These are phyloP conservation scores for Paramyrothecium sp. DNA, from an alignment of 2,329 filamentous ascomycete genomes.

Conservation along the genomic window DNA sequence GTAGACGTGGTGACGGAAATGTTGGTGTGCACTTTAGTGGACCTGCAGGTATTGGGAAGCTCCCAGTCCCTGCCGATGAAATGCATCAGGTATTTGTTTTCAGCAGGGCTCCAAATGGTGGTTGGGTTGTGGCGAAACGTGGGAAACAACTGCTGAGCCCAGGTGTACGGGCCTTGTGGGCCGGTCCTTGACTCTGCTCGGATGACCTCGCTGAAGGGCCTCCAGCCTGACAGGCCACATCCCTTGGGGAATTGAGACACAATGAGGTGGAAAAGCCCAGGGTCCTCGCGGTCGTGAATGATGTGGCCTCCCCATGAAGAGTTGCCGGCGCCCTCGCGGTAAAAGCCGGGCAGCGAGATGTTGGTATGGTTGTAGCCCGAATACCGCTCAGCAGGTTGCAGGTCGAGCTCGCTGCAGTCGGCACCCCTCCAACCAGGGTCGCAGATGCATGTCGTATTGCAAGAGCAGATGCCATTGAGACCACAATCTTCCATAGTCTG, in stretches of 20 bases:
- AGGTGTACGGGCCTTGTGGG: slow-evolving; percentile 38
- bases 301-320: slow-evolving; percentile 44
- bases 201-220: slow-evolving; percentile 37
- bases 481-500: slow-evolving; percentile 11
- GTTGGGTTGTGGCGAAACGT: slow-evolving; percentile 42
- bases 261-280: slow-evolving; percentile 37
- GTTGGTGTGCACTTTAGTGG: slow-evolving; percentile 3
- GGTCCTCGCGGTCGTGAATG: slow-evolving; percentile 34
- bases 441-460: slow-evolving; percentile 5
- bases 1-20: slow-evolving; percentile 16
- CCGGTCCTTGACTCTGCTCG: slow-evolving; percentile 37
- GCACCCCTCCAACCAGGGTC: slow-evolving; percentile 37
- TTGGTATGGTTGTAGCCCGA: slow-evolving; percentile 42
- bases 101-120: slow-evolving; percentile 36
- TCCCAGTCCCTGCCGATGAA: slow-evolving; percentile 30
- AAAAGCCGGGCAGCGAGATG: slow-evolving; percentile 4
- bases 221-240: slow-evolving; percentile 40
- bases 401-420: slow-evolving; percentile 39
- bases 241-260: slow-evolving; percentile 37
- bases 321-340: slow-evolving; percentile 23
- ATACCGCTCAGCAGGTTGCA: slow-evolving; percentile 31
- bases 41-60: background rate
- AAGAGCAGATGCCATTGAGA: slow-evolving; percentile 11
- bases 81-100: slow-evolving; percentile 37
- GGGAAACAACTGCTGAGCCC: slow-evolving; percentile 30